Evolutionary conservation across 805 yeast genomes (phyloP).

Genomic region (Ogataea pignaliae): DNA sequence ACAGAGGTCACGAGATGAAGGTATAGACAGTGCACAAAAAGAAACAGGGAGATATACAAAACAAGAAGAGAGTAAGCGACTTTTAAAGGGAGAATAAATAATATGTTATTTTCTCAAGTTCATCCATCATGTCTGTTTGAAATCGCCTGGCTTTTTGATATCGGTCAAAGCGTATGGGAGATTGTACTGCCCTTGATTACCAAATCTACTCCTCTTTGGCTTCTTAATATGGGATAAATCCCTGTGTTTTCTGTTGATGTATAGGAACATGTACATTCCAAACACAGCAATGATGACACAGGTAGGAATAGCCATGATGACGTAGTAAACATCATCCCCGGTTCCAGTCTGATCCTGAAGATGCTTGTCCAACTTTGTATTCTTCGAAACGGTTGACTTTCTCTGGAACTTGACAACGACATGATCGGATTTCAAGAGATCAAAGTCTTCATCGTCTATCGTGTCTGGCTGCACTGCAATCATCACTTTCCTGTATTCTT

Average conservation of each 20-base stretch:
- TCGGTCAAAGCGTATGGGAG: constrained; percentile 26
- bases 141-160: constrained; percentile 21
- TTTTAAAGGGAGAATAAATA: no score
- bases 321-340: constrained; percentile 43
- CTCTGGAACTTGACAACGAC: constrained; percentile 44
- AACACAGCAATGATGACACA: constrained; percentile 56
- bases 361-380: constrained; percentile 29
- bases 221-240: constrained; percentile 43
- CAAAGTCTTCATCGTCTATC: constrained; percentile 62
- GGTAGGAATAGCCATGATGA: constrained; percentile 66
- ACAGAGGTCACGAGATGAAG: no score
- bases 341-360: constrained; percentile 38
- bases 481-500: constrained; percentile 50
- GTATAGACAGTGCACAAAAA: no score
- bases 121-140: constrained; percentile 13
- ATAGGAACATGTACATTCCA: constrained; percentile 61
- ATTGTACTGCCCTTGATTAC: constrained; percentile 27
- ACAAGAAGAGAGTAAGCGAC: no score
- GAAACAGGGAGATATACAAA: no score
- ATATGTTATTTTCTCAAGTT: no score
- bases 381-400: constrained; percentile 52
- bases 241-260: constrained; percentile 50
- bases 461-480: constrained; percentile 72
- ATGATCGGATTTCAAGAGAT: constrained; percentile 38
- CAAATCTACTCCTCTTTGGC: constrained; percentile 32